Evolutionary conservation across 768 basidiomycete genomes (phyloP), one percentile per base, ranked within the genome.

Genomic region (Lactifluus pinguis): DNA sequence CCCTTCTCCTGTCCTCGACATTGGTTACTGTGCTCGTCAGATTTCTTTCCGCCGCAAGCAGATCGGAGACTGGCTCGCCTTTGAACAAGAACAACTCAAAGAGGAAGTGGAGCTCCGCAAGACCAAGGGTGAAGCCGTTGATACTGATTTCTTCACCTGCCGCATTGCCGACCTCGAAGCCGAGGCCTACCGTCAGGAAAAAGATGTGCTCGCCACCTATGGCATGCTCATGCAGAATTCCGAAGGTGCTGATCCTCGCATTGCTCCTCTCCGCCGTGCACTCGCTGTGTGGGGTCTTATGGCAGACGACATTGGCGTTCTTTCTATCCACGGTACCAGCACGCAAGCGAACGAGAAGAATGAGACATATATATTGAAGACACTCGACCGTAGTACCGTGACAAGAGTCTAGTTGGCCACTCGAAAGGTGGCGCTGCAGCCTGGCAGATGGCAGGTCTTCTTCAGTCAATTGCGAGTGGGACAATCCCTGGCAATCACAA

Each of bases 371-470:
- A 85, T 65, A 71, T 88, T 99, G 75, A 83, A 81, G n/a, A 82
- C 83, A 47, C 86, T 98, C 65, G 83, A 84, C 44, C 92, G 97
- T 63, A 91, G 92, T 7, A 83, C 86, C 42, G 95, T 98, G 73
- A 92, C 97, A 99, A 99, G 82, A 92, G 89, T 72, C 80, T 99
- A 52, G 87, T 95, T 34, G 97, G 97, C 62, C 95, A 99, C 71
- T 87, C 95, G 11, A 99, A 99, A 80, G 97, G 97, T 73, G 97
- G 95, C 62, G 92, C 97, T n/a, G 95, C 95, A 57, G 90, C 94
- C 2, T 98, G 94, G 95, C 92, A 94, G 75, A 83, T 97, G 80
- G 87, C 85, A 68, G 97, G 97, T 66, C 79, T 98, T 57, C 74
- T 93, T 57, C 94, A 99, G 72, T 84, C 85, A 11, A 80, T 99